A percentile compares a stretch with the other conserved stretches of the same genome.
phyloP scores from a whole-genome alignment of 2,329 filamentous ascomycete genomes.

The Botrytis pseudocinerea region DNA sequence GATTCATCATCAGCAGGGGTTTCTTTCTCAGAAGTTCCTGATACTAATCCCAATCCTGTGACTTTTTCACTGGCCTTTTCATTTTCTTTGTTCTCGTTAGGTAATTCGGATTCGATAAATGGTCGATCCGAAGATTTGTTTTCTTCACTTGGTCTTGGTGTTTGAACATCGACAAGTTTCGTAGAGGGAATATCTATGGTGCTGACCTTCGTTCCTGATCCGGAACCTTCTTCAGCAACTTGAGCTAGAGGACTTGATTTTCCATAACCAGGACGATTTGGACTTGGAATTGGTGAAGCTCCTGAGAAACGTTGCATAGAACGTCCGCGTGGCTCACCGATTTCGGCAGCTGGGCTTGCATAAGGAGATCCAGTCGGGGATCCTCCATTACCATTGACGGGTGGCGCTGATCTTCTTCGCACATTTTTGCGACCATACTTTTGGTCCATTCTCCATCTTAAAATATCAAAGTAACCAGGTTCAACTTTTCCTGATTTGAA shows the following conservation, averaged over 20 bases:
- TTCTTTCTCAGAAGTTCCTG: slow-evolving; percentile 35
- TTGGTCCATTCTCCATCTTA: slow-evolving; percentile 93
- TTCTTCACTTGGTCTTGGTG: slow-evolving; percentile 40
- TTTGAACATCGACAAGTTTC: slow-evolving; percentile 42
- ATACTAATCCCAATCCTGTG: slow-evolving; percentile 30
- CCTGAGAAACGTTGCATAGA: slow-evolving; percentile 69
- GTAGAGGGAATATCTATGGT: slow-evolving; percentile 33
- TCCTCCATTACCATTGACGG: slow-evolving; percentile 39
- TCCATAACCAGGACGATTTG: slow-evolving; percentile 63
- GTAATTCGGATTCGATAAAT: slow-evolving; percentile 34
- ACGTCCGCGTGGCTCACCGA: slow-evolving; percentile 64
- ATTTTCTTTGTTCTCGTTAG: slow-evolving; percentile 39
- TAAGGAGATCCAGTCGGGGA: slow-evolving; percentile 61
- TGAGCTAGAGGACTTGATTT: slow-evolving; percentile 72
- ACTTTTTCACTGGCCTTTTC: slow-evolving; percentile 29
- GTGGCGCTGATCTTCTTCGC: slow-evolving; percentile 55
- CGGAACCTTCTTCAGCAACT: slow-evolving; percentile 65
- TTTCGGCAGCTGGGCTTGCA: slow-evolving; percentile 61
- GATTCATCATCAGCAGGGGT: slow-evolving; percentile 40
- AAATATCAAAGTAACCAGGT: slow-evolving; percentile 89
- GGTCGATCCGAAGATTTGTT: slow-evolving; percentile 35
- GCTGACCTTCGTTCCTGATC: slow-evolving; percentile 34
- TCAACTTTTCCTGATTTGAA: slow-evolving; percentile 89
- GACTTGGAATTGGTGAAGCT: slow-evolving; percentile 63
- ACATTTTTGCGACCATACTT: slow-evolving; percentile 70